Conservation (phyloP, 129 eudicot genomes). For the Dittrichia graveolens region DNA sequence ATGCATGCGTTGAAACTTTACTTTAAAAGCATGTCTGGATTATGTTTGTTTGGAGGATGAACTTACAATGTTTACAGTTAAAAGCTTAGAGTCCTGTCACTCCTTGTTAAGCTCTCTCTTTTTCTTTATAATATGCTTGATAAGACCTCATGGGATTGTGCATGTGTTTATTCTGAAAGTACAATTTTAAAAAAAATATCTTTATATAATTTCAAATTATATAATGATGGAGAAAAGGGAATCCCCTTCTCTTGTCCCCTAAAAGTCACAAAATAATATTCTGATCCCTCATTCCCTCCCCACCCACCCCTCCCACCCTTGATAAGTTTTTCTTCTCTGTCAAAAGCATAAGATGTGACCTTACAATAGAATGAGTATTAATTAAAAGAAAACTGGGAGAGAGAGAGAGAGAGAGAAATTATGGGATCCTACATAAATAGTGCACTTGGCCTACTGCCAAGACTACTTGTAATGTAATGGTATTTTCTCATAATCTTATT, state of each 20-base stretch:
- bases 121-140: not conserved
- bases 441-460: not conserved
- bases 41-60: not conserved
- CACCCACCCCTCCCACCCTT: conserved; percentile 41
- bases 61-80: conserved; percentile 13
- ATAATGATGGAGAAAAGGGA: conserved; percentile 45
- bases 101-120: conserved; percentile 11
- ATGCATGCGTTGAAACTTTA: no score
- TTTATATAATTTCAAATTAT: conserved; percentile 32
- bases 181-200: conserved; percentile 4
- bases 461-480: not conserved
- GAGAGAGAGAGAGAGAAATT: conserved; percentile 22
- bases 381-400: conserved; percentile 21
- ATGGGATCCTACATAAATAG: conserved; percentile 23
- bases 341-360: conserved; percentile 58
- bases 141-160: not conserved
- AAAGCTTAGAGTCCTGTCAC: not conserved
- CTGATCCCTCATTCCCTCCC: conserved; percentile 58
- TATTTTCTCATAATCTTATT: not conserved
- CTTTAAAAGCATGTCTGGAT: conserved; percentile 14
- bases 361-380: conserved; percentile 26
- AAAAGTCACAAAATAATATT: conserved; percentile 48
- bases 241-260: conserved; percentile 47
- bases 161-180: conserved; percentile 25
- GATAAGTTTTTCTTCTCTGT: conserved; percentile 37